Evolutionary conservation across 2,329 filamentous ascomycete species (phyloP).

Genomic region (Colletotrichum sojae): DNA sequence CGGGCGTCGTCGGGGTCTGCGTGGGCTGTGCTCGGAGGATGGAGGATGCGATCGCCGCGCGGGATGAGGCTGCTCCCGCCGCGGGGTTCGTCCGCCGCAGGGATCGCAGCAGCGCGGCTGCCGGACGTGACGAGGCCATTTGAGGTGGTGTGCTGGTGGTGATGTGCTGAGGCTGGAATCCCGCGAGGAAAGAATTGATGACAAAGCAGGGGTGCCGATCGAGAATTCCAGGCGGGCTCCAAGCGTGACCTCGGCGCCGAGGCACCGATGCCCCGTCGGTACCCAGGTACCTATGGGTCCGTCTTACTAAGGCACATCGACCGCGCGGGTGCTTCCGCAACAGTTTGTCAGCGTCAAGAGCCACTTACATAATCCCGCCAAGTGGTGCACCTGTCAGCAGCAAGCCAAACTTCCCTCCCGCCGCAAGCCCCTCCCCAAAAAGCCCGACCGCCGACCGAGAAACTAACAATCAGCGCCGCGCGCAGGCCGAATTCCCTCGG

Average conservation of each 20-base stretch:
- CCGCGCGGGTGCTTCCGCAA: constrained; percentile 26
- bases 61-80: background rate
- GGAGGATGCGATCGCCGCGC: constrained; percentile 18
- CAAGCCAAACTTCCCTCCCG: background rate
- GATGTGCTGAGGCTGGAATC: constrained; percentile 37
- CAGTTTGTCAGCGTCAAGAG: constrained; percentile 18
- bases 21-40: constrained; percentile 2
- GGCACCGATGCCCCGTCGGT: too few species aligned
- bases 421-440: background rate
- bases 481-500: constrained; percentile 33
- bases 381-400: background rate
- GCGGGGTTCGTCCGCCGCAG: constrained; percentile 25
- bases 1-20: background rate
- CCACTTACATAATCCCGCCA: constrained; percentile 18
- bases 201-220: constrained; percentile 40
- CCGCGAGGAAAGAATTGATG: constrained; percentile 5
- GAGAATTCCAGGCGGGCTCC: too few species aligned
- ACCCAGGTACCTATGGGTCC: too few species aligned
- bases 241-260: too few species aligned
- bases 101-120: constrained; percentile 34
- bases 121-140: constrained; percentile 39
- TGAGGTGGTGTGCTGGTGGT: constrained; percentile 6
- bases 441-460: constrained; percentile 32
- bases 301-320: background rate
- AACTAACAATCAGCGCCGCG: background rate